A percentile compares a stretch with the other conserved stretches of the same genome.
Conservation (phyloP, 169 alveolate genomes). For the Plasmodium berghei region DNA sequence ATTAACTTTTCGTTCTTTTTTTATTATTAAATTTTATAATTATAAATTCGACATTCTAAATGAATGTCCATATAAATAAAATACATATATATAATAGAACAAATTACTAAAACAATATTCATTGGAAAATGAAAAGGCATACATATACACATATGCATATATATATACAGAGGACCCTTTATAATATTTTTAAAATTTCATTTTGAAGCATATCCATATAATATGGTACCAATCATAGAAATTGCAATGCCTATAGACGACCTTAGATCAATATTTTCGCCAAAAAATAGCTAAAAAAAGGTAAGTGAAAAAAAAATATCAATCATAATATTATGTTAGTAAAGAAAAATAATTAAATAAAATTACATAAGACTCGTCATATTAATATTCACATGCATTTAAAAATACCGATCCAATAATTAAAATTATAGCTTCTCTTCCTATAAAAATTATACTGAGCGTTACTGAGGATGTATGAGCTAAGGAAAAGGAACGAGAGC, state of each 20-base stretch:
- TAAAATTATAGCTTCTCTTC: slow-evolving; percentile 67
- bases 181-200: slow-evolving; percentile 1
- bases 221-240: slow-evolving; percentile 69
- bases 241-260: slow-evolving; percentile 71
- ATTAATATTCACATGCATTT: neutral
- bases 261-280: slow-evolving; percentile 50
- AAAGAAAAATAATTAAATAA: neutral
- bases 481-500: neutral
- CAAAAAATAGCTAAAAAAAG: slow-evolving; percentile 46
- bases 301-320: neutral
- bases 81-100: neutral
- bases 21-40: neutral
- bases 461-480: slow-evolving; percentile 68
- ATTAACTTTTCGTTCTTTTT: neutral
- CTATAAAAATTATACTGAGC: slow-evolving; percentile 56
- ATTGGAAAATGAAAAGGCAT: slow-evolving; percentile 8
- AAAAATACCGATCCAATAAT: slow-evolving; percentile 56
- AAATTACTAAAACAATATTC: slow-evolving; percentile 40
- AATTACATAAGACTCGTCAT: neutral
- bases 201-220: slow-evolving; percentile 65
- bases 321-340: neutral
- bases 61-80: too few species aligned
- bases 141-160: neutral
- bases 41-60: too few species aligned
- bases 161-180: neutral